Conservation (phyloP, 306 rosid species). For the Vigna hirtella region DNA sequence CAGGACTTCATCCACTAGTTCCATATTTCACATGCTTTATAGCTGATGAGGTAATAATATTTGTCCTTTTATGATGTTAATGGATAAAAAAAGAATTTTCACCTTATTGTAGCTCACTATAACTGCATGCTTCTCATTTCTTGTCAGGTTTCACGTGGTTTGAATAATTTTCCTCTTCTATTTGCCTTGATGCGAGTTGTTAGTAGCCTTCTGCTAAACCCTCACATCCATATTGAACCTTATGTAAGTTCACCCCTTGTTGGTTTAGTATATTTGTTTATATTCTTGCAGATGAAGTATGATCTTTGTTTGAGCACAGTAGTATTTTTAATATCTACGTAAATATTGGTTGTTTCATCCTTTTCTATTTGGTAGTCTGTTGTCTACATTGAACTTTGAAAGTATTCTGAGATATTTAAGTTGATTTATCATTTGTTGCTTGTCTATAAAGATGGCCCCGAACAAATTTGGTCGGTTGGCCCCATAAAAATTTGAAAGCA, state of each 20-base stretch:
- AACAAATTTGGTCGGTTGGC: background rate
- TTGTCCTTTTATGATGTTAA: constrained; percentile 20
- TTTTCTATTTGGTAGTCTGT: constrained; percentile 28
- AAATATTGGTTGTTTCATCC: constrained; percentile 12
- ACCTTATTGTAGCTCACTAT: constrained; percentile 30
- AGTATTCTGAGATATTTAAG: constrained; percentile 10
- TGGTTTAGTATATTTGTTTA: constrained; percentile 37
- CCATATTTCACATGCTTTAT: constrained; percentile 86
- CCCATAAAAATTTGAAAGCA: background rate
- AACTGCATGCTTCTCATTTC: constrained; percentile 44
- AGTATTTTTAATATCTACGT: constrained; percentile 11
- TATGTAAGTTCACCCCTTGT: constrained; percentile 67
- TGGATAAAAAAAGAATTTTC: constrained; percentile 33
- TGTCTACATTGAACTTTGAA: constrained; percentile 10
- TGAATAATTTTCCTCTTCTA: constrained; percentile 65
- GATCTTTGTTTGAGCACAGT: constrained; percentile 9
- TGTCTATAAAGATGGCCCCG: constrained; percentile 9
- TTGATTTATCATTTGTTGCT: constrained; percentile 26
- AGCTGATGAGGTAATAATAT: constrained; percentile 80
- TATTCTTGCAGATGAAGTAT: constrained; percentile 30
- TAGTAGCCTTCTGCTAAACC: constrained; percentile 82
- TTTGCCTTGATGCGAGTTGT: constrained; percentile 91
- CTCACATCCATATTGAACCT: constrained; percentile 85
- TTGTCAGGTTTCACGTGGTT: constrained; percentile 71
- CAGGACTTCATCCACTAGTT: constrained; percentile 91